Base-by-base conservation (phyloP, 306 rosid species). In the Vigna hirtella region DNA sequence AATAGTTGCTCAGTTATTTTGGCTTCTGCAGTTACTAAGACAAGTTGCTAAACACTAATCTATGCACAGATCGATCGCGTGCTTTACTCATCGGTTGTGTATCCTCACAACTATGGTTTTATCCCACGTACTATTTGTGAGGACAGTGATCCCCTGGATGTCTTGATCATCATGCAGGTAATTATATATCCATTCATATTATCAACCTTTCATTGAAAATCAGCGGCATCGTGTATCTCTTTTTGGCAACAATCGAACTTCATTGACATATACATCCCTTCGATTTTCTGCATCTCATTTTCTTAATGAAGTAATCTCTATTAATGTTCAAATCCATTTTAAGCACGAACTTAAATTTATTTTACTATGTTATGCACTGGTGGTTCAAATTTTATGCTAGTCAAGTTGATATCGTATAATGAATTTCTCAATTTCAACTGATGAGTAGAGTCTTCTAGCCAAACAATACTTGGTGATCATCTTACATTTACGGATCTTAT, bases 71-170 rank as follows among this genome's bases (percentile, higher is more conserved):
- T 93, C 83, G 98, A 93, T 73, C 96, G 98, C 36, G 70, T 93
- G 28, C 97, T 93, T 63, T 93, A 93, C 92, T 93, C 98, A 32
- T 93, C 98, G 12, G 98, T 93, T 74, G 98, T 93, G 85, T 93
- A 93, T 73, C 98, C 98, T 64, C 98, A 91, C 84, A 93, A 93
- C 84, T 93, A 93, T 81, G 98, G 98, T 75, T 93, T 93, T 83
- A 87, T 93, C 79, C 98, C 97, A 52, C 97, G 98, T 22, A 91
- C 98, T 67, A 89, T 93, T 70, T 93, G 98, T 6, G 98, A 93
- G 90, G 98, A 93, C 86, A 87, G 86, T 63, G 98, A 93, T 67
- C 98, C 98, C 81, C 56, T 93, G 47, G 98, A 93, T 66, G 92
- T 90, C 77, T 85, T 93, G 84, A 79, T 91, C 50, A 91, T 93